These are phyloP conservation scores for Neltuma alba DNA, from an alignment of 306 rosid genomes.

Conservation along the genomic window DNA sequence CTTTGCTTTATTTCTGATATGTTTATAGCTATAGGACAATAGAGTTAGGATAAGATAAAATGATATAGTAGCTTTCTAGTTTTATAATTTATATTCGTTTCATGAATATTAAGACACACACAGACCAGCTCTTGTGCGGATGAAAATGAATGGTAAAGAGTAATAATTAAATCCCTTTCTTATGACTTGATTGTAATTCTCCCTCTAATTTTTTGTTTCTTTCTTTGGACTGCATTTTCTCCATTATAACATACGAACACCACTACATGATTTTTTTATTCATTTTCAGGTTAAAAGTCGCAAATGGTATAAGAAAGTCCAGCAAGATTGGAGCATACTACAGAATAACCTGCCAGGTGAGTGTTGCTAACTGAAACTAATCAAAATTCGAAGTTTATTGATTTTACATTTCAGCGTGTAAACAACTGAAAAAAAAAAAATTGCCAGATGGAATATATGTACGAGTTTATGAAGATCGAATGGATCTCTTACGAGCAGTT, in stretches of 20 bases:
- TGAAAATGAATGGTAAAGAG: not conserved
- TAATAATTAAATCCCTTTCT: no score
- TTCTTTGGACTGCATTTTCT: constrained; percentile 34
- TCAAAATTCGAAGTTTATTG: constrained; percentile 22
- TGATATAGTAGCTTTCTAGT: constrained; percentile 25
- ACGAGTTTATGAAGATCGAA: constrained; percentile 93
- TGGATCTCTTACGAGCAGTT: constrained; percentile 96
- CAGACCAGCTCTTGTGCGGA: not conserved
- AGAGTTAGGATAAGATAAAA: constrained; percentile 24
- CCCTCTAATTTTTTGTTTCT: constrained; percentile 23
- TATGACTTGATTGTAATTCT: no score
- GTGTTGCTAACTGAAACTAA: constrained; percentile 34
- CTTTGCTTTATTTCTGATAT: constrained; percentile 28
- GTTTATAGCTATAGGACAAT: not conserved
- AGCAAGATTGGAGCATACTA: constrained; percentile 97
- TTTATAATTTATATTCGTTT: constrained; percentile 5
- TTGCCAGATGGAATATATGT: constrained; percentile 85
- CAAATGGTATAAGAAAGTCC: constrained; percentile 94
- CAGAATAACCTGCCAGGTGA: constrained; percentile 96
- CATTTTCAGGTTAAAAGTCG: constrained; percentile 67
- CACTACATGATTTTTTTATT: constrained; percentile 27
- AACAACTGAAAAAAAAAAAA: constrained; percentile 15
- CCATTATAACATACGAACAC: constrained; percentile 23
- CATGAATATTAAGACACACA: constrained; percentile 11
- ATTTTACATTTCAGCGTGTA: constrained; percentile 34